phyloP scores from a whole-genome alignment of 306 rosid genomes.

The Sesbania bispinosa region DNA sequence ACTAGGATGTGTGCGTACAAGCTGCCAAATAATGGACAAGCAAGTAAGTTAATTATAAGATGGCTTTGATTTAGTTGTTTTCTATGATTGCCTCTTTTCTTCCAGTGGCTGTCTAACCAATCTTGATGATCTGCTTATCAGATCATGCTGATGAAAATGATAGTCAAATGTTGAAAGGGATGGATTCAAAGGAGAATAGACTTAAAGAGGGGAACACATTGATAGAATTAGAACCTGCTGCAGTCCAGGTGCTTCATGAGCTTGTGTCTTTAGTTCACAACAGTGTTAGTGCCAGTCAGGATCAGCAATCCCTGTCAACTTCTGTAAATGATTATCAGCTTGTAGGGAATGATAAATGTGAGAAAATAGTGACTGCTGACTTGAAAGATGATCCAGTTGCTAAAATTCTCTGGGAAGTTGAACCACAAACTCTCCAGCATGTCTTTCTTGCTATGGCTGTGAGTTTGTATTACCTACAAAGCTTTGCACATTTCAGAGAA shows the following conservation, averaged over 20 bases:
- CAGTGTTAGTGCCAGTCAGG: slow-evolving; percentile 39
- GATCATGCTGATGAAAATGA: slow-evolving; percentile 35
- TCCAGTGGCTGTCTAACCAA: slow-evolving; percentile 15
- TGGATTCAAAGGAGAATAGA: slow-evolving; percentile 46
- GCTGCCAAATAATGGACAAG: slow-evolving; percentile 32
- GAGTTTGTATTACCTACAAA: slow-evolving; percentile 37
- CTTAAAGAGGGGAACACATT: slow-evolving; percentile 32
- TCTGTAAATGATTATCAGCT: slow-evolving; percentile 41
- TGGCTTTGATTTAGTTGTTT: slow-evolving; percentile 6
- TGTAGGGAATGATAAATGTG: slow-evolving; percentile 36
- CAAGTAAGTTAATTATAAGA: slow-evolving; percentile 44
- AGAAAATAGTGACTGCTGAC: slow-evolving; percentile 26
- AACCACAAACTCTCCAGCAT: slow-evolving; percentile 54
- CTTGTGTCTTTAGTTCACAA: slow-evolving; percentile 80
- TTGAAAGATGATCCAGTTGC: slow-evolving; percentile 74
- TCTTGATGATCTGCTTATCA: slow-evolving; percentile 43
- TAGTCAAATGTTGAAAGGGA: slow-evolving; percentile 38
- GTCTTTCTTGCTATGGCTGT: slow-evolving; percentile 85
- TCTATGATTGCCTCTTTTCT: slow-evolving; percentile 6
- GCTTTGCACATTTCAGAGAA: slow-evolving; percentile 15
- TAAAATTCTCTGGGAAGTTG: slow-evolving; percentile 55
- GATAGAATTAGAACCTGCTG: slow-evolving; percentile 57
- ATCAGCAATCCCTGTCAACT: slow-evolving; percentile 40
- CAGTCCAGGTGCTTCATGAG: slow-evolving; percentile 73
- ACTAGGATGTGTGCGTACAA: slow-evolving; percentile 17